phyloP scores from a whole-genome alignment of 179 eudicot species.

The Beta corolliflora region DNA sequence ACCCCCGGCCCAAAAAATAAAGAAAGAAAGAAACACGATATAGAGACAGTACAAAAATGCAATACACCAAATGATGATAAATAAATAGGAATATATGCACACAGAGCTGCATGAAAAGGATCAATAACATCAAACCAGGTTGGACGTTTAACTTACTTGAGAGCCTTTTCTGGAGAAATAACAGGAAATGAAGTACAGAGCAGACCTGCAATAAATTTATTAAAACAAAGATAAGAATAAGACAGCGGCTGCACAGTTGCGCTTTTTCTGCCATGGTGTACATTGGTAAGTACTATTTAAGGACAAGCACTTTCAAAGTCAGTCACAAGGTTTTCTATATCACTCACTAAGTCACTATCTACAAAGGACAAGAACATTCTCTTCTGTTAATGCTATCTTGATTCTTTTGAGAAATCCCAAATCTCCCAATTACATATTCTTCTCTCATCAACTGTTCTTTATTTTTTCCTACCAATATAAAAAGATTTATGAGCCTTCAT shows the following conservation, averaged over 20 bases:
- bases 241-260: not conserved
- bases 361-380: no score
- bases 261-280: no score
- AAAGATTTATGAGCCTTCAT: not conserved
- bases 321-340: no score
- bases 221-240: not conserved
- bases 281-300: no score
- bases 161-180: conserved; percentile 90
- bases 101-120: not conserved
- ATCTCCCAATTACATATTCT: no score
- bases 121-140: not conserved
- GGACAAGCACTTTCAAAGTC: no score
- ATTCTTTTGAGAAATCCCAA: no score
- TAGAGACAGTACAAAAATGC: not conserved
- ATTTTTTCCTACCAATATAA: not conserved
- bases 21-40: not conserved
- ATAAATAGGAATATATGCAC: conserved; percentile 1
- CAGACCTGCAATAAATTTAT: conserved; percentile 50
- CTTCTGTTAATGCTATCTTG: not conserved
- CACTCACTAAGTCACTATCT: no score
- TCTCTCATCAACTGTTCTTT: no score
- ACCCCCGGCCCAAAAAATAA: not conserved
- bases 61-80: not conserved
- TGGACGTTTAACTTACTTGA: conserved; percentile 50
- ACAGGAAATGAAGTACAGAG: conserved; percentile 72